phyloP scores from a whole-genome alignment of 345 rosid genomes.

The Hibiscus mutabilis region DNA sequence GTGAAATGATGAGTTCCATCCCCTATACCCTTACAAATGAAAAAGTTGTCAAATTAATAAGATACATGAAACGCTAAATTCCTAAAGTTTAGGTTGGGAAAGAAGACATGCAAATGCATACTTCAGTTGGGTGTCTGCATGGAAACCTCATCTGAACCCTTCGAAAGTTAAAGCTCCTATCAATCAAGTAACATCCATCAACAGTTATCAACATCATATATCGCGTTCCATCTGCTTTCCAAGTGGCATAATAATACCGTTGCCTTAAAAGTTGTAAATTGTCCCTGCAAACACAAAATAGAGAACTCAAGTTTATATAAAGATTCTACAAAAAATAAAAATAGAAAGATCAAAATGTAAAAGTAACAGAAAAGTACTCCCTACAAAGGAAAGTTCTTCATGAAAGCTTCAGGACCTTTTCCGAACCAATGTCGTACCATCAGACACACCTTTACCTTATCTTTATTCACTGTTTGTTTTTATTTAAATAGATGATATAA shows the following conservation, averaged over 20 bases:
- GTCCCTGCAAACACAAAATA: slow-evolving; percentile 50
- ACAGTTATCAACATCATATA: slow-evolving; percentile 90
- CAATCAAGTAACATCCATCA: slow-evolving; percentile 88
- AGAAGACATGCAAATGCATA: slow-evolving; percentile 31
- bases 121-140: slow-evolving; percentile 56
- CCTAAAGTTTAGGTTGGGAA: slow-evolving; percentile 4
- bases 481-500: not conserved
- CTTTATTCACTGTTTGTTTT: not conserved
- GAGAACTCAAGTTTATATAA: not conserved
- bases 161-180: slow-evolving; percentile 78
- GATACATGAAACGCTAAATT: not conserved
- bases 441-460: not conserved
- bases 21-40: slow-evolving; percentile 50
- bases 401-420: not conserved
- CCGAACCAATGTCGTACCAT: not conserved
- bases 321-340: not conserved
- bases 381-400: not conserved
- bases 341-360: not conserved
- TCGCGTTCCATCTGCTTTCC: slow-evolving; percentile 99
- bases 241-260: slow-evolving; percentile 94
- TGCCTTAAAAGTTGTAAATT: slow-evolving; percentile 85
- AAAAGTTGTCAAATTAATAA: slow-evolving; percentile 14
- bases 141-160: slow-evolving; percentile 99
- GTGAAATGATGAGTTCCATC: slow-evolving; percentile 82
- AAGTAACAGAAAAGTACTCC: not conserved